These are phyloP conservation scores for Hortaea werneckii DNA, from an alignment of 2,329 filamentous ascomycete species.

Conservation along the genomic window DNA sequence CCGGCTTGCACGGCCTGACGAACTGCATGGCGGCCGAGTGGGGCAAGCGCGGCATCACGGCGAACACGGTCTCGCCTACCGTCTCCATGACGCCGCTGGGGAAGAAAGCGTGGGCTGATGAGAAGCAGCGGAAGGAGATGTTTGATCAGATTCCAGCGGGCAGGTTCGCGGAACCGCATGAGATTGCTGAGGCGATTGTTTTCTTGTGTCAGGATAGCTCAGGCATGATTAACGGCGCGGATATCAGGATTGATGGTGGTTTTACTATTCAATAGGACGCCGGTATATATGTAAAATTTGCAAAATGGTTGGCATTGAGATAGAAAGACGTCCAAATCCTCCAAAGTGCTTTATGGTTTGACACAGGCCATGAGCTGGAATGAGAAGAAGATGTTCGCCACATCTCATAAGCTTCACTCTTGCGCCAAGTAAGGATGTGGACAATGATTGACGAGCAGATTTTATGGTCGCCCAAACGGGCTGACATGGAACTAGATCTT, in stretches of 20 bases:
- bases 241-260: constrained; percentile 27
- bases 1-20: constrained; percentile 35
- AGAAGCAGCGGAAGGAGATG: constrained; percentile 16
- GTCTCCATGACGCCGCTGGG: constrained; percentile 39
- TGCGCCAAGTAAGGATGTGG: too few relatives aligned
- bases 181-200: constrained; percentile 62
- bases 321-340: too few relatives aligned
- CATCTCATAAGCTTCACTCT: too few relatives aligned
- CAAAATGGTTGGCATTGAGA: not conserved
- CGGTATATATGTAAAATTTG: not conserved
- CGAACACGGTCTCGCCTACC: constrained; percentile 37
- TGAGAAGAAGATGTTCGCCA: too few relatives aligned
- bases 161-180: constrained; percentile 23
- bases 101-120: constrained; percentile 26
- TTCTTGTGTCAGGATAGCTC: constrained; percentile 27
- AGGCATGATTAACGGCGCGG: constrained; percentile 28
- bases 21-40: constrained; percentile 39
- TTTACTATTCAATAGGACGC: constrained; percentile 12
- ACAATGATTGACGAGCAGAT: too few relatives aligned
- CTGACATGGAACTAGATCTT: too few relatives aligned
- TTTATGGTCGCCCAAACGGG: too few relatives aligned
- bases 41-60: constrained; percentile 35
- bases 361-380: too few relatives aligned
- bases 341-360: too few relatives aligned
- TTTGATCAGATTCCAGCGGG: constrained; percentile 19